These are phyloP conservation scores for Pythium volutum DNA, from an alignment of 352 stramenopile genomes.

Conservation along the genomic window DNA sequence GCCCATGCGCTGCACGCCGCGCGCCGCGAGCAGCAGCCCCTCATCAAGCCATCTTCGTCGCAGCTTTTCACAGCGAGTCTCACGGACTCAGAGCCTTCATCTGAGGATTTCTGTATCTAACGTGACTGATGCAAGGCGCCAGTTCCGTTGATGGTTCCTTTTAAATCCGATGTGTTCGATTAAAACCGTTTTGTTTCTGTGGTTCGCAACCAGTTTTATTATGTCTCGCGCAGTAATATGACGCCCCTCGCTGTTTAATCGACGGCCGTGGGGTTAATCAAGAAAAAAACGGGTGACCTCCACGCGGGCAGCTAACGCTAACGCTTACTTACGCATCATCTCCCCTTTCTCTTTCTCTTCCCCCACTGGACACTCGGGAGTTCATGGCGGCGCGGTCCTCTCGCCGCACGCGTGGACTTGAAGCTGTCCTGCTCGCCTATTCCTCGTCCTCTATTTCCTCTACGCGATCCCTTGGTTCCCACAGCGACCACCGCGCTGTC, in stretches of 20 bases:
- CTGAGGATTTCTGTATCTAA: not conserved
- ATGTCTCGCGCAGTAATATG: constrained; percentile 2
- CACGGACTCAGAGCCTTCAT: constrained; percentile 17
- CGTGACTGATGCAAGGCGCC: not conserved
- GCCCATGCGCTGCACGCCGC: not conserved
- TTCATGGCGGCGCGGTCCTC: not conserved
- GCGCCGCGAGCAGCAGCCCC: not conserved
- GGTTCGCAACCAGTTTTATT: constrained; percentile 7
- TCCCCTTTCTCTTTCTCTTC: too few relatives aligned
- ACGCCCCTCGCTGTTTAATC: constrained; percentile 15
- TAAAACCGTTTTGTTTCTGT: constrained; percentile 2
- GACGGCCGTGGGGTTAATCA: constrained; percentile 11
- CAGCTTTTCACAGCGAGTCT: constrained; percentile 9
- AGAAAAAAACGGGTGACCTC: constrained; percentile 14
- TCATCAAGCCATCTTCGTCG: not conserved
- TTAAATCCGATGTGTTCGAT: not conserved
- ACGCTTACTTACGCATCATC: too few relatives aligned
- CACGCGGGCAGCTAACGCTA: too few relatives aligned
- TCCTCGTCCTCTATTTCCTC: not conserved
- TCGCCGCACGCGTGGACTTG: not conserved
- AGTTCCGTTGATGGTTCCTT: not conserved
- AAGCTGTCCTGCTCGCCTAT: too few relatives aligned
- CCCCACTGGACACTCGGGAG: too few relatives aligned
- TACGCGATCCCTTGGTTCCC: too few relatives aligned
- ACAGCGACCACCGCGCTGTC: too few relatives aligned